Percentiles rank a stretch among this genome's conserved stretches.
Conservation (phyloP, 345 rosid genomes). For the Lagerstroemia speciosa region DNA sequence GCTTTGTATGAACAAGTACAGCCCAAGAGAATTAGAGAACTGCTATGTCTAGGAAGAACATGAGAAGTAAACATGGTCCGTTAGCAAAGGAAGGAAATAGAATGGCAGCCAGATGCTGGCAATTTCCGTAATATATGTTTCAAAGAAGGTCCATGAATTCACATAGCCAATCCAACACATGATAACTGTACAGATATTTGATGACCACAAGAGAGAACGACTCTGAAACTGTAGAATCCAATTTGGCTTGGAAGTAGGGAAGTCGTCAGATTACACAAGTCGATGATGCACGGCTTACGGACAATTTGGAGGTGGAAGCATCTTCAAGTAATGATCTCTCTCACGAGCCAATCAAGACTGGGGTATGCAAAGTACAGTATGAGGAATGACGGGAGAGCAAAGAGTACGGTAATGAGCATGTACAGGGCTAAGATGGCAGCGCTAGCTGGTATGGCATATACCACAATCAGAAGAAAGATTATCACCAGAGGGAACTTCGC, state of each 20-base stretch:
- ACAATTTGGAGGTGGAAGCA: conserved; percentile 1
- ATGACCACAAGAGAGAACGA: not conserved
- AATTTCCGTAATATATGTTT: not conserved
- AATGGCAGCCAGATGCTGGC: not conserved
- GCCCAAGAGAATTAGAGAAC: no score
- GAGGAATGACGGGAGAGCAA: conserved; percentile 84
- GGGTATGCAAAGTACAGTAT: conserved; percentile 81
- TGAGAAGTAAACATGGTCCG: not conserved
- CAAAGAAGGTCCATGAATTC: not conserved
- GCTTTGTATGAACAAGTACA: no score
- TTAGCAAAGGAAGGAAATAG: not conserved
- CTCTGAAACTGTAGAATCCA: not conserved
- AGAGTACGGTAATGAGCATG: conserved; percentile 62
- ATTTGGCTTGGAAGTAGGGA: not conserved
- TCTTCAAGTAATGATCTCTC: conserved; percentile 61
- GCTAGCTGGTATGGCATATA: conserved; percentile 84
- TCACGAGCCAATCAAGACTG: conserved; percentile 82
- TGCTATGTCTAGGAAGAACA: no score
- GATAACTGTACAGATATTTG: not conserved
- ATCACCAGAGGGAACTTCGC: conserved; percentile 83
- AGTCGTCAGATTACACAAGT: not conserved
- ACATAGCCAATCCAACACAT: not conserved
- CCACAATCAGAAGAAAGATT: conserved; percentile 63
- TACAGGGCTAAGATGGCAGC: conserved; percentile 72
- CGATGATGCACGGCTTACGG: not conserved